A percentile compares a stretch with the other conserved stretches of the same genome.
Conservation (phyloP, 192 early-diverging fungal species). For the Jimgerdemannia lactiflua region DNA sequence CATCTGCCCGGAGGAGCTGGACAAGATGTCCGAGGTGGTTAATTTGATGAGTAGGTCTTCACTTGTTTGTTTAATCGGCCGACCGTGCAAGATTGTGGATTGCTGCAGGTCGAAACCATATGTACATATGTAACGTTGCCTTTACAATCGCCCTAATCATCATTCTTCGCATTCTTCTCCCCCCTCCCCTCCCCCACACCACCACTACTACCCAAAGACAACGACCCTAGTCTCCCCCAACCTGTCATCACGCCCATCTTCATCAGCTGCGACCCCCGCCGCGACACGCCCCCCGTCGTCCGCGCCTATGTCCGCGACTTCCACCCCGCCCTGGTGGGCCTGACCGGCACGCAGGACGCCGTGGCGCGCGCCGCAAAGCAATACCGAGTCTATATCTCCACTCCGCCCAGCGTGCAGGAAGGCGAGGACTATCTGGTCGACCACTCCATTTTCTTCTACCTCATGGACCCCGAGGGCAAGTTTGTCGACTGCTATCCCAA, state of each 20-base stretch:
- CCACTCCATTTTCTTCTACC: conserved; percentile 98
- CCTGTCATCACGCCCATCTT: conserved; percentile 82
- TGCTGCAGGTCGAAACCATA: too few species aligned
- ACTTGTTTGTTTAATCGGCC: not conserved
- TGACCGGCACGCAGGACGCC: conserved; percentile 86
- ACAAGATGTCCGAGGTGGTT: conserved; percentile 92
- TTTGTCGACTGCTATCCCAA: conserved; percentile 92
- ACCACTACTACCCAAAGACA: conserved; percentile 22
- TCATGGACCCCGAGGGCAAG: conserved; percentile 88
- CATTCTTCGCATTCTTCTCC: too few species aligned
- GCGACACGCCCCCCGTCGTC: conserved; percentile 84
- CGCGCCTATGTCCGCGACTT: conserved; percentile 82
- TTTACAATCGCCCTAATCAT: too few species aligned
- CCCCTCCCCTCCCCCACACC: not conserved
- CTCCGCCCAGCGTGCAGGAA: conserved; percentile 75
- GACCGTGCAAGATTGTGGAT: not conserved
- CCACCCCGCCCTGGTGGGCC: conserved; percentile 89
- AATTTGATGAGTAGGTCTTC: conserved; percentile 65
- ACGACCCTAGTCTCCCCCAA: conserved; percentile 40
- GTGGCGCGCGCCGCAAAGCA: conserved; percentile 82
- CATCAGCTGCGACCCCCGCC: conserved; percentile 95
- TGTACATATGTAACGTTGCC: too few species aligned
- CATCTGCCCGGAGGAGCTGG: conserved; percentile 98
- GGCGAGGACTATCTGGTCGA: conserved; percentile 97
- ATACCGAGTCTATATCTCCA: conserved; percentile 94